A percentile compares a stretch with the other conserved stretches of the same genome.
Conservation (phyloP, 345 rosid species). For the Turnera subulata region DNA sequence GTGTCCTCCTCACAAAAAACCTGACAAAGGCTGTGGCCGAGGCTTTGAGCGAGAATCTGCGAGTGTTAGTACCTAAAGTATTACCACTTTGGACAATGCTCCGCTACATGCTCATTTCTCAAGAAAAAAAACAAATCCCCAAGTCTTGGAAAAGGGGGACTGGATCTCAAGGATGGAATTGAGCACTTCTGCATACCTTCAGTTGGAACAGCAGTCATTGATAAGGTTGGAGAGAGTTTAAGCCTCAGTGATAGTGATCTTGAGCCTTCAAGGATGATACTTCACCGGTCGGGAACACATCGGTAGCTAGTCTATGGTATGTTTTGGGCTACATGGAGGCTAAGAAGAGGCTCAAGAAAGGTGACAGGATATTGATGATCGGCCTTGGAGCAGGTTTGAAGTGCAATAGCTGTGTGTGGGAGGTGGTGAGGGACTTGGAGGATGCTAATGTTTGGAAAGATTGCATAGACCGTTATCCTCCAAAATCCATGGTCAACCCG, state of each 20-base stretch:
- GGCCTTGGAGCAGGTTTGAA: slow-evolving; percentile 32
- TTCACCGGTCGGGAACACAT: slow-evolving; percentile 33
- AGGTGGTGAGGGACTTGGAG: slow-evolving; percentile 10
- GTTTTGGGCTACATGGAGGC: slow-evolving; percentile 34
- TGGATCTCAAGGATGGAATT: slow-evolving; percentile 22
- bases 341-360: slow-evolving; percentile 26
- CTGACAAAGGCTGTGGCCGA: slow-evolving; percentile 18
- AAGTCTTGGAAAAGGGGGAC: slow-evolving; percentile 25
- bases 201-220: slow-evolving; percentile 27
- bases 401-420: slow-evolving; percentile 34
- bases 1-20: slow-evolving; percentile 22
- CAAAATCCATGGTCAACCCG: slow-evolving; percentile 22
- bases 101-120: neutral
- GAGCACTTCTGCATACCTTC: slow-evolving; percentile 31
- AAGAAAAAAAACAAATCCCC: slow-evolving; percentile 14
- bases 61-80: slow-evolving; percentile 23
- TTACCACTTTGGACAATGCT: slow-evolving; percentile 39
- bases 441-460: slow-evolving; percentile 57
- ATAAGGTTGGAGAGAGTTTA: slow-evolving; percentile 21
- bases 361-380: slow-evolving; percentile 24
- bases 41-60: slow-evolving; percentile 22
- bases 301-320: slow-evolving; percentile 27
- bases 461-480: slow-evolving; percentile 33
- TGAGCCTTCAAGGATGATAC: slow-evolving; percentile 35
- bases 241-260: slow-evolving; percentile 15